phyloP scores from a whole-genome alignment of 495 filamentous ascomycete species.

The Podospora pseudopauciseta region DNA sequence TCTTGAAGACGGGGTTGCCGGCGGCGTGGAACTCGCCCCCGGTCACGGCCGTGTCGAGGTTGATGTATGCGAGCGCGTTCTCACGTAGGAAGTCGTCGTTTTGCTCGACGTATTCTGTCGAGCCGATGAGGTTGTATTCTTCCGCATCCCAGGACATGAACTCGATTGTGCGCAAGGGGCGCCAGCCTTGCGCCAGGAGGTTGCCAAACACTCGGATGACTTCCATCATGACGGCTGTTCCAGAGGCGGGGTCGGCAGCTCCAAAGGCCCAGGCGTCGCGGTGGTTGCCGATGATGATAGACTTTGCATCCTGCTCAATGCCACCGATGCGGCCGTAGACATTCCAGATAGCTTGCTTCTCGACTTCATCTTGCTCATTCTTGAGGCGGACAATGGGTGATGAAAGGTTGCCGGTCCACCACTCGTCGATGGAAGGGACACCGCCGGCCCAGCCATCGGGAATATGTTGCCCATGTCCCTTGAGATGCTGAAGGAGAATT shows the following conservation, averaged over 20 bases:
- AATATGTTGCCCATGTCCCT: constrained; percentile 69
- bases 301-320: constrained; percentile 77
- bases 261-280: constrained; percentile 93
- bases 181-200: constrained; percentile 72
- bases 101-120: constrained; percentile 93
- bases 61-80: constrained; percentile 81
- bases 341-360: constrained; percentile 85
- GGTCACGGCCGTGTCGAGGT: constrained; percentile 80
- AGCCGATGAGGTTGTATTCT: constrained; percentile 91
- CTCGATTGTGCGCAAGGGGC: constrained; percentile 85
- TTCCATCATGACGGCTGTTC: constrained; percentile 88
- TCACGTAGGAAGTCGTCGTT: constrained; percentile 71
- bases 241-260: constrained; percentile 77
- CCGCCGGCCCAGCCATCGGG: constrained; percentile 74
- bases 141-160: constrained; percentile 94
- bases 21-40: constrained; percentile 71
- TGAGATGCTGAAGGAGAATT: constrained; percentile 67
- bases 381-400: constrained; percentile 79
- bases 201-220: constrained; percentile 78
- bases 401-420: constrained; percentile 76
- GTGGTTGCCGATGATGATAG: constrained; percentile 88
- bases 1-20: constrained; percentile 73
- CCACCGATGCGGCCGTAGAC: constrained; percentile 77
- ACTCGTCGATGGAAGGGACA: constrained; percentile 64
- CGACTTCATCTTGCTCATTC: constrained; percentile 81